Base-by-base conservation (phyloP, 106 monocot species). In the Chionographis japonica region DNA sequence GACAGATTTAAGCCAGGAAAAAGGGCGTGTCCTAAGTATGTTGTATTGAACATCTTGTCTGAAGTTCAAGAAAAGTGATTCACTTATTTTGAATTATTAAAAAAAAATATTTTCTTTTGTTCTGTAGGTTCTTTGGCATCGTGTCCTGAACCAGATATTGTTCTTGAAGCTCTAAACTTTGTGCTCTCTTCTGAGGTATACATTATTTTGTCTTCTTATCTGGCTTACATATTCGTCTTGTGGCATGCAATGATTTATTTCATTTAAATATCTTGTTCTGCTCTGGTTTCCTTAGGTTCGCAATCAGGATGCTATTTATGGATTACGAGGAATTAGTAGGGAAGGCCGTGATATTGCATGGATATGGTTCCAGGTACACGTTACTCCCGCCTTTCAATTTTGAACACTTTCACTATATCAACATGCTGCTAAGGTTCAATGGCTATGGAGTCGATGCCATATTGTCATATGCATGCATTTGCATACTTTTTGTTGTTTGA, bases 361-460 rank as follows among this genome's bases (percentile, higher is more conserved):
- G 95, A 58, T 40, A 74, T 97, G 95, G 95, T 64, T 97, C 17
- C 89, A 97, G 92, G 95, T 92, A 82, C 40, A 15, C 13, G n/a
- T 14, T 61, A 27, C 8, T 12, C 3, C 43, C 17, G 2, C 2
- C 12, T 65, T 63, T 42, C 46, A 3, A 41, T 18, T 27, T 49
- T 56, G 17, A 9, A 39, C 12, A n/a, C 42, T 14, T 3, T 51
- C 40, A 3, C 54, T 36, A 36, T 43, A n/a, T 54, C 50, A 41
- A 40, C 16, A 73, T 41, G 16, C 43, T 41, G 6, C n/a, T 15
- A 35, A 20, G 7, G 35, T 35, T 58, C 6, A 6, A 35, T 36
- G 39, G 18, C 12, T 6, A 14, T 39, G n/a, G 3, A 68, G 40
- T 37, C n/a, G 40, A 54, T 17, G 55, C 18, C n/a, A 15, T n/a